Conservation (phyloP, 2,329 filamentous ascomycete genomes). For the Aspergillus floridensis region DNA sequence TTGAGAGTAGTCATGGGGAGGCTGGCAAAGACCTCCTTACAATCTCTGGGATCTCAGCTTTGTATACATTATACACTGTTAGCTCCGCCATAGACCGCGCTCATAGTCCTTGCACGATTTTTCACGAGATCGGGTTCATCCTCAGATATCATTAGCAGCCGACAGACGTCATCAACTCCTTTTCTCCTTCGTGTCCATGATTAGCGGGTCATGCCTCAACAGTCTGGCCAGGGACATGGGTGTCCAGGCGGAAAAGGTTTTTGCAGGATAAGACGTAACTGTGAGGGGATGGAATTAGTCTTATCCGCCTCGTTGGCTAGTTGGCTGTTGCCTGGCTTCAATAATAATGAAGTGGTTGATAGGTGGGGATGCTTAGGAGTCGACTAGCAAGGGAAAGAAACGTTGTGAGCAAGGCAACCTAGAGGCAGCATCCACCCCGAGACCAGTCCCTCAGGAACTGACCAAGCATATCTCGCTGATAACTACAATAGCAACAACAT, state of each 20-base stretch:
- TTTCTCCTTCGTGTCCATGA: too few relatives aligned
- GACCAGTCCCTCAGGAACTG: background rate
- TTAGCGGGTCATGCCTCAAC: background rate
- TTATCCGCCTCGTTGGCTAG: background rate
- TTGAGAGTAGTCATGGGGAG: too few relatives aligned
- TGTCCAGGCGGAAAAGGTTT: slow-evolving; percentile 2
- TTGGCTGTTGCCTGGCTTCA: background rate
- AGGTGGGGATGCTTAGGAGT: background rate
- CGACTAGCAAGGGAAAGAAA: background rate
- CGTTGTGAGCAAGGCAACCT: background rate
- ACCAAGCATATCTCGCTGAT: background rate
- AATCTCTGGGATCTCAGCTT: too few relatives aligned
- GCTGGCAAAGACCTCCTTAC: too few relatives aligned
- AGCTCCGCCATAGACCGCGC: too few relatives aligned
- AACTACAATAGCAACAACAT: background rate
- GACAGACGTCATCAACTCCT: background rate
- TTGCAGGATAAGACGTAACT: background rate
- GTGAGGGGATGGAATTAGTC: background rate
- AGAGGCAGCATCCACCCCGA: background rate
- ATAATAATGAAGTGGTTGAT: too few relatives aligned
- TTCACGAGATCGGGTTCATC: too few relatives aligned
- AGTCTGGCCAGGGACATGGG: background rate
- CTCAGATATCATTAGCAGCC: background rate
- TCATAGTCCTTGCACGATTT: too few relatives aligned
- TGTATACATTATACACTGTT: too few relatives aligned